These are phyloP conservation scores for Ophiostoma angusticollis DNA, from an alignment of 2,329 filamentous ascomycete genomes.

Conservation along the genomic window DNA sequence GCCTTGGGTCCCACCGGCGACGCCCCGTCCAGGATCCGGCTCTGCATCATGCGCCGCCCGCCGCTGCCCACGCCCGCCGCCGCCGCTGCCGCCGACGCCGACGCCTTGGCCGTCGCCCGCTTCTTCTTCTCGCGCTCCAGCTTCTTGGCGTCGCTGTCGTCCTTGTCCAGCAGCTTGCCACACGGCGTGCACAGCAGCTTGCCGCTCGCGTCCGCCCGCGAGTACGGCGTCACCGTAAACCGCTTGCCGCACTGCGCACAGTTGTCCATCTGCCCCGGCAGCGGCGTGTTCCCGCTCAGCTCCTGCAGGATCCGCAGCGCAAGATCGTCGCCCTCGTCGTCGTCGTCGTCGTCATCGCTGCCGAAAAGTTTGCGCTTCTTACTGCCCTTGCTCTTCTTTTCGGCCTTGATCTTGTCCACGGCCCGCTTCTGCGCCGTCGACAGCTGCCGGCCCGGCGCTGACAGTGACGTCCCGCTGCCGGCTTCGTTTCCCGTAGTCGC, in stretches of 20 bases:
- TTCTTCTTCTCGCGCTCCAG: constrained; percentile 30
- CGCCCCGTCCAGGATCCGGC: constrained; percentile 69
- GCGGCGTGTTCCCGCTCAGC: constrained; percentile 28
- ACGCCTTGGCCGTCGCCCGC: constrained; percentile 24
- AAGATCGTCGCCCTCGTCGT: constrained; percentile 39
- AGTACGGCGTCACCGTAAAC: constrained; percentile 88
- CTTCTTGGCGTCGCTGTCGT: constrained; percentile 43
- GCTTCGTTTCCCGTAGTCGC: not conserved
- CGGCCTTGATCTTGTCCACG: constrained; percentile 36
- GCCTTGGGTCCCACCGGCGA: constrained; percentile 54
- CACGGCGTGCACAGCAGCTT: constrained; percentile 68
- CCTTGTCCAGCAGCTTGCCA: constrained; percentile 58
- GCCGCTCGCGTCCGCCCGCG: constrained; percentile 66
- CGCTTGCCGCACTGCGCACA: constrained; percentile 76
- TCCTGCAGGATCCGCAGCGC: constrained; percentile 35
- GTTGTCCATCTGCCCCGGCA: constrained; percentile 80
- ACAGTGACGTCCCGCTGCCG: not conserved
- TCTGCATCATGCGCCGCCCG: constrained; percentile 64
- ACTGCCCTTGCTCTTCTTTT: constrained; percentile 40
- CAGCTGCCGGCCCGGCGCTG: constrained; percentile 27
- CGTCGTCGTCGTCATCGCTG: constrained; percentile 17
- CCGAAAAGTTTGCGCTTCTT: constrained; percentile 30
- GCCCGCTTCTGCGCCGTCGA: constrained; percentile 25
- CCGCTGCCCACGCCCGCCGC: no score
- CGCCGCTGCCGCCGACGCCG: constrained; percentile 33